phyloP scores from a whole-genome alignment of 176 grass and related monocot species.

The Tillandsia leiboldiana region DNA sequence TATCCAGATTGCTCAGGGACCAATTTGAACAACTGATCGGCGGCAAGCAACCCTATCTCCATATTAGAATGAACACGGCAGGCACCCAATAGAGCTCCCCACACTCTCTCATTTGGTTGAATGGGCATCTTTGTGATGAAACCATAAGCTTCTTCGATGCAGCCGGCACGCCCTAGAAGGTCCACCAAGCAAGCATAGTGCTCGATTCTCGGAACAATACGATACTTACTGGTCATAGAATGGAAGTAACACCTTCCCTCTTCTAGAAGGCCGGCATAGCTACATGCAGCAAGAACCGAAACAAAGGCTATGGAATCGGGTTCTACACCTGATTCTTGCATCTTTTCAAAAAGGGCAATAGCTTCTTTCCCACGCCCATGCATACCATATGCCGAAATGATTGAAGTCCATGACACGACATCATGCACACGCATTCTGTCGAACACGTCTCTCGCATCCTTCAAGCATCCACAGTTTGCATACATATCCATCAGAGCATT shows the following conservation, averaged over 20 bases:
- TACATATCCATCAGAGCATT: slow-evolving; percentile 83
- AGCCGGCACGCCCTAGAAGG: slow-evolving; percentile 54
- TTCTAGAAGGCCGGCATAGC: slow-evolving; percentile 53
- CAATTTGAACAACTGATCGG: slow-evolving; percentile 60
- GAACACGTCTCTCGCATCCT: slow-evolving; percentile 56
- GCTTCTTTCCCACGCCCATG: slow-evolving; percentile 53
- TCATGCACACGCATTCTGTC: slow-evolving; percentile 40
- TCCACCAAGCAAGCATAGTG: slow-evolving; percentile 76
- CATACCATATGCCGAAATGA: slow-evolving; percentile 63
- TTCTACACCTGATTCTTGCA: slow-evolving; percentile 36
- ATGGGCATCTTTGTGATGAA: slow-evolving; percentile 56
- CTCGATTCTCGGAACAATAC: slow-evolving; percentile 40
- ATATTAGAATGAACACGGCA: slow-evolving; percentile 73
- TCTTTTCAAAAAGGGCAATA: slow-evolving; percentile 54
- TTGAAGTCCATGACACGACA: slow-evolving; percentile 69
- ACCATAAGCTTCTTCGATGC: slow-evolving; percentile 55
- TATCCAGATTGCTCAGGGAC: slow-evolving; percentile 63
- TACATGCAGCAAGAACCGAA: slow-evolving; percentile 62
- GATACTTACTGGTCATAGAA: slow-evolving; percentile 48
- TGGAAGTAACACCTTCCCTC: slow-evolving; percentile 47
- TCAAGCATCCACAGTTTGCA: slow-evolving; percentile 57
- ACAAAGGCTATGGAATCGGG: slow-evolving; percentile 63
- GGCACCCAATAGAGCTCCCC: slow-evolving; percentile 63
- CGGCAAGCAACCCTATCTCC: slow-evolving; percentile 55
- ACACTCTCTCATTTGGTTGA: slow-evolving; percentile 60